Evolutionary conservation across 768 basidiomycete species (phyloP), one percentile per base, ranked within the genome.

Genomic region (Agrocybe pediades): DNA sequence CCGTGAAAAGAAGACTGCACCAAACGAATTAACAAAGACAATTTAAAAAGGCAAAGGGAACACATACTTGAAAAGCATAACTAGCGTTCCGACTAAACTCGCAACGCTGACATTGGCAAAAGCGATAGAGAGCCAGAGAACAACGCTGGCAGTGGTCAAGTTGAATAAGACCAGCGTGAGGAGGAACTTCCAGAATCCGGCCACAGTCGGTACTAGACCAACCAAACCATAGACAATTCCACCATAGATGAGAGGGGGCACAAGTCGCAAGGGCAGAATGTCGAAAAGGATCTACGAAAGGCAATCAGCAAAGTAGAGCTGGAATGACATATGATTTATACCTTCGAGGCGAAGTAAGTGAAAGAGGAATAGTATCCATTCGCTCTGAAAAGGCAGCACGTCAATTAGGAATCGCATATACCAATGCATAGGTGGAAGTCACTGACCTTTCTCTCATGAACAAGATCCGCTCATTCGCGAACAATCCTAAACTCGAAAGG

Each of bases 301-400:
- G 8, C 39, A 24, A 24, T 29, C 21, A 17, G 16, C 44, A 25
- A 6, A 24, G n/a, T 20, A 36, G n/a, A 46, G 36, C n/a, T 5
- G 17, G 21, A 29, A 20, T 23, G 16, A 41, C 19, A 4, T 5
- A 13, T 17, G 15, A 46, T 27, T 17, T 46, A 39, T 51, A 81
- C 91, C 81, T 99, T 99, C 54, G 96, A 95, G 1, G 90, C 77
- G 70, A 98, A 98, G 77, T 98, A 99, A 8, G 95, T 95, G 65
- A 95, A 87, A 1, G 97, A 89, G 0, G 94, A 92, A 69, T 99
- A 99, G 71, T 99, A 99, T 11, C 97, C 97, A 62, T 99, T 99
- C 2, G 95, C 86, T 58, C 94, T 95, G 68, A 36, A 49, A 21
- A 41, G 40, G 29, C n/a, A 11, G n/a, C 41, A 19, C 42, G 24